These are phyloP conservation scores for Geotrichum histeridarum DNA, from an alignment of 1,139 yeast genomes.

Conservation along the genomic window DNA sequence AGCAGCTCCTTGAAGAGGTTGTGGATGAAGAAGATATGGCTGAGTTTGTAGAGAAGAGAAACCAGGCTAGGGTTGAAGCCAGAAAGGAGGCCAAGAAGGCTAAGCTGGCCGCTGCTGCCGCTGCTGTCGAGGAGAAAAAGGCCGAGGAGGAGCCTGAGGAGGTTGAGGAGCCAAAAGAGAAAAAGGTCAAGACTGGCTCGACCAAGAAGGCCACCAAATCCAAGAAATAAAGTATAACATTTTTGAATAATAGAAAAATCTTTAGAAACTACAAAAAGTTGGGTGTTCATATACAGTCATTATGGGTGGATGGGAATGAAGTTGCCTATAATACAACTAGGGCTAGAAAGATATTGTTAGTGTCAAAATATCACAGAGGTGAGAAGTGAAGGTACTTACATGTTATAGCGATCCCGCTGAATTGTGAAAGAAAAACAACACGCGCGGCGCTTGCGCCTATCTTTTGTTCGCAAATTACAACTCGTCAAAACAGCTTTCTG, in stretches of 20 bases:
- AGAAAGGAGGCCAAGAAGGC: constrained; percentile 25
- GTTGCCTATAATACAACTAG: constrained; percentile 94
- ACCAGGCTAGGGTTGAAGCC: constrained; percentile 34
- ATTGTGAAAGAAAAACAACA: constrained; percentile 95
- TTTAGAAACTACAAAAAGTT: constrained; percentile 5
- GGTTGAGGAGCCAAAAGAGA: neutral
- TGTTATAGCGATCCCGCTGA: constrained; percentile 85
- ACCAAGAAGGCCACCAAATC: neutral
- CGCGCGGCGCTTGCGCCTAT: constrained; percentile 73
- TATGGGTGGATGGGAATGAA: constrained; percentile 71
- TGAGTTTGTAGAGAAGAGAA: constrained; percentile 38
- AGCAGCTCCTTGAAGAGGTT: constrained; percentile 73
- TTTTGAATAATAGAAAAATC: neutral
- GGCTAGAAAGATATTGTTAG: constrained; percentile 36
- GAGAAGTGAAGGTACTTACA: constrained; percentile 32
- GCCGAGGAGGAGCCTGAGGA: neutral
- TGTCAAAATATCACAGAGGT: neutral
- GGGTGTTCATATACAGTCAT: neutral
- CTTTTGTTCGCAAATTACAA: constrained; percentile 79
- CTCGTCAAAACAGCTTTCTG: constrained; percentile 93
- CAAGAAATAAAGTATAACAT: neutral
- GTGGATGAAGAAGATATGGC: constrained; percentile 58
- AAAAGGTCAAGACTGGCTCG: neutral
- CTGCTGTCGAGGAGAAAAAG: constrained; percentile 16
- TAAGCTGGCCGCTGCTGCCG: constrained; percentile 22